Evolutionary conservation across 106 monocot genomes (phyloP).

Genomic region (Dendrobium huoshanense): DNA sequence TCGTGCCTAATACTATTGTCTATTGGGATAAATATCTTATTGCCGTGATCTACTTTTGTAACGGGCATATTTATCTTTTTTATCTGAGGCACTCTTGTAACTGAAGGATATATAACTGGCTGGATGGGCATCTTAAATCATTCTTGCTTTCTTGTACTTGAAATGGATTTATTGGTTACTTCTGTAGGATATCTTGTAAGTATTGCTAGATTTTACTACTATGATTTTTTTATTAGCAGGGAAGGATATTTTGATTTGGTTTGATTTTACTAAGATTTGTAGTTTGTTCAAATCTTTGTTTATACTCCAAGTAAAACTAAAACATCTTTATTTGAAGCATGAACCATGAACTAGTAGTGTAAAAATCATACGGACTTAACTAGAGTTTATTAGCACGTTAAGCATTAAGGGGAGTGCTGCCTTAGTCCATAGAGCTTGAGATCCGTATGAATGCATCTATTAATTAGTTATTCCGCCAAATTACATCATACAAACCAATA

Average conservation of each 20-base stretch:
- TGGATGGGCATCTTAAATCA: not conserved
- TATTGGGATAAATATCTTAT: not conserved
- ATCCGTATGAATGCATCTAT: not conserved
- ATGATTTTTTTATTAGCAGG: not conserved
- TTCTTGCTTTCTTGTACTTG: not conserved
- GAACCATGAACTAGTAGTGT: not conserved
- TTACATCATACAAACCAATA: too few relatives aligned
- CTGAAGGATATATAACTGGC: not conserved
- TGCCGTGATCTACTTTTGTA: not conserved
- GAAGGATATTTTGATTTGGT: not conserved
- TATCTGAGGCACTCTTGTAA: not conserved
- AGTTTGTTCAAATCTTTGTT: not conserved
- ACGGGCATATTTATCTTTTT: not conserved
- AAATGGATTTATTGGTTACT: not conserved
- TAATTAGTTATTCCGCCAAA: not conserved
- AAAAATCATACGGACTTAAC: not conserved
- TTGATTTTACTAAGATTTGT: not conserved
- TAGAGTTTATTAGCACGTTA: not conserved
- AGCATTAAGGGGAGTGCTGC: not conserved
- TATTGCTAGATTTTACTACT: not conserved
- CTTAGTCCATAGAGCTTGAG: not conserved
- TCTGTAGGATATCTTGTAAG: not conserved
- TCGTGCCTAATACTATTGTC: not conserved
- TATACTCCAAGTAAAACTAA: not conserved
- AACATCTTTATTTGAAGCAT: not conserved